phyloP scores from a whole-genome alignment of 495 filamentous ascomycete species.

The Trichoderma gamsii region DNA sequence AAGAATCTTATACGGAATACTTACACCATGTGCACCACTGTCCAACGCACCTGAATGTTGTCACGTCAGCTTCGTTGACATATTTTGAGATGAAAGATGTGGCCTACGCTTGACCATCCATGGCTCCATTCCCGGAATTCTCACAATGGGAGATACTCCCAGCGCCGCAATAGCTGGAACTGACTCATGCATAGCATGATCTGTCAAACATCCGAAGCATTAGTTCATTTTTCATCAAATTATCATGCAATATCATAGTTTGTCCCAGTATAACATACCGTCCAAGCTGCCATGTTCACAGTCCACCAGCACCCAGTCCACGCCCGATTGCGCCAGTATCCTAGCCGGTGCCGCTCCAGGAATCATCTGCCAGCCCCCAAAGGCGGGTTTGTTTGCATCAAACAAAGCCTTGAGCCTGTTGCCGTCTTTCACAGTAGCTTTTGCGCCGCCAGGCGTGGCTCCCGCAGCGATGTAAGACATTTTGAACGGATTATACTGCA shows the following conservation, averaged over 20 bases:
- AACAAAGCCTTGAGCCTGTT: constrained; percentile 55
- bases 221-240: neutral
- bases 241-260: neutral
- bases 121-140: constrained; percentile 58
- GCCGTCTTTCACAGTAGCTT: constrained; percentile 49
- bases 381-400: constrained; percentile 45
- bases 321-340: constrained; percentile 56
- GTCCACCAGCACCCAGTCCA: constrained; percentile 73
- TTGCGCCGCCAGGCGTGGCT: neutral
- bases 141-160: constrained; percentile 61
- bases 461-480: constrained; percentile 1
- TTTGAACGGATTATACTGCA: neutral
- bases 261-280: constrained; percentile 36
- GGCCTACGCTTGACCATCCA: constrained; percentile 67
- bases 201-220: constrained; percentile 22
- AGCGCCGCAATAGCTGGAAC: constrained; percentile 64
- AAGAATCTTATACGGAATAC: constrained; percentile 17
- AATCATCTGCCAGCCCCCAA: constrained; percentile 70
- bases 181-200: constrained; percentile 77
- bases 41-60: constrained; percentile 53
- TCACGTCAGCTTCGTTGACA: constrained; percentile 18
- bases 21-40: constrained; percentile 59
- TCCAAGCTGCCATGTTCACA: constrained; percentile 76
- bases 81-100: neutral
- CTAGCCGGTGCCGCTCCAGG: constrained; percentile 68